Conservation (phyloP, 805 yeast genomes). For the Metschnikowia chrysomelidarum region DNA sequence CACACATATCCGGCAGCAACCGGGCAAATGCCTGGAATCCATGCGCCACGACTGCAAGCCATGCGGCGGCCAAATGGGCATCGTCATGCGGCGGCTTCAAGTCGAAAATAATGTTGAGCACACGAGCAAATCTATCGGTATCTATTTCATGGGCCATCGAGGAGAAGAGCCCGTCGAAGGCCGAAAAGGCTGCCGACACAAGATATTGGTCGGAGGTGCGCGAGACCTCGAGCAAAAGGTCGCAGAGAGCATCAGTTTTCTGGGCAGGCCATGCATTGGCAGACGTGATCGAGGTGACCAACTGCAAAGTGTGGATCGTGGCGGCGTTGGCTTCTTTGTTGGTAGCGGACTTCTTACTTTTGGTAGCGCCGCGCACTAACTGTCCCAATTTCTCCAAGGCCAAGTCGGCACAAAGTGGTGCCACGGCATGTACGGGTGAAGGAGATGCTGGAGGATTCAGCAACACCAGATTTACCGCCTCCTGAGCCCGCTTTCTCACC, state of each 20-base stretch:
- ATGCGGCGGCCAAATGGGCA: slow-evolving; percentile 82
- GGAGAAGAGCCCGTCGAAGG: slow-evolving; percentile 76
- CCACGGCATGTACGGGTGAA: slow-evolving; percentile 72
- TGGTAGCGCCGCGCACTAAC: slow-evolving; percentile 36
- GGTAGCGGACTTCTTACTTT: slow-evolving; percentile 30
- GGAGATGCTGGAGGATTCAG: slow-evolving; percentile 74
- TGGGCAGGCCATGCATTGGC: slow-evolving; percentile 81
- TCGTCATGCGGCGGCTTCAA: slow-evolving; percentile 82
- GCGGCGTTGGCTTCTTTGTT: slow-evolving; percentile 53
- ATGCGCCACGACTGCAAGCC: slow-evolving; percentile 93
- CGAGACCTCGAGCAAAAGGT: slow-evolving; percentile 68
- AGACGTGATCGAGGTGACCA: slow-evolving; percentile 65
- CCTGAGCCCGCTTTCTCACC: slow-evolving; percentile 92
- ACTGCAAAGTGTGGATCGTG: slow-evolving; percentile 73
- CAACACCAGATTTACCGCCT: slow-evolving; percentile 70
- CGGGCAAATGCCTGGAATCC: slow-evolving; percentile 49
- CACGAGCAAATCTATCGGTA: slow-evolving; percentile 58
- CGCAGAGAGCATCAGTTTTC: slow-evolving; percentile 71
- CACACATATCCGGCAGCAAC: slow-evolving; percentile 42
- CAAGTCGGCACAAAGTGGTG: slow-evolving; percentile 65
- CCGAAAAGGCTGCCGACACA: slow-evolving; percentile 77
- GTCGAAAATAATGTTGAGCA: slow-evolving; percentile 70
- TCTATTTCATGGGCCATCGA: slow-evolving; percentile 62
- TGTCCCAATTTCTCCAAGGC: slow-evolving; percentile 55
- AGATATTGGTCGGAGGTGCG: slow-evolving; percentile 81